Evolutionary conservation across 1,139 yeast species (phyloP).

Genomic region (Candida labiduridarum): DNA sequence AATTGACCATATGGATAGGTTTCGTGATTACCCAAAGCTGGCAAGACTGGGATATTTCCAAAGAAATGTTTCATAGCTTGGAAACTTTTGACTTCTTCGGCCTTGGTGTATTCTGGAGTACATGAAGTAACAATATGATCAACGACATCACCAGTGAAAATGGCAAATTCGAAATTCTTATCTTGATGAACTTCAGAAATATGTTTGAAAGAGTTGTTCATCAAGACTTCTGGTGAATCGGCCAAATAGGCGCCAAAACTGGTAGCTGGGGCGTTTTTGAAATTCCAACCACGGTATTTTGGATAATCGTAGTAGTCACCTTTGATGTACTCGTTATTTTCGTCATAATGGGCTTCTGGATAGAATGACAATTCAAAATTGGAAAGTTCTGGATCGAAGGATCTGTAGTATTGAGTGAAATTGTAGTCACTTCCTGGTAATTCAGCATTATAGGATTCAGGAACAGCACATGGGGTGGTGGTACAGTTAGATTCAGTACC

Average conservation of each 20-base stretch:
- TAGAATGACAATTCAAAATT: constrained; percentile 26
- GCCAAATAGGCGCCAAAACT: constrained; percentile 63
- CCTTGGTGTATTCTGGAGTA: constrained; percentile 2
- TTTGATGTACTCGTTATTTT: constrained; percentile 32
- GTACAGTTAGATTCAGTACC: constrained; percentile 68
- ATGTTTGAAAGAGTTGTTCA: constrained; percentile 56
- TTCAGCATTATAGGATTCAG: constrained; percentile 36
- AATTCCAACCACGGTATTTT: constrained; percentile 38
- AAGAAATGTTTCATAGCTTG: constrained; percentile 1
- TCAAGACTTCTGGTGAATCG: constrained; percentile 63
- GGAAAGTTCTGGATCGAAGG: constrained; percentile 23
- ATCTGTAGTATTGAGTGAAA: constrained; percentile 29
- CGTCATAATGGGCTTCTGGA: constrained; percentile 31
- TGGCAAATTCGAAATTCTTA: constrained; percentile 54
- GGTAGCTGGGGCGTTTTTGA: constrained; percentile 54
- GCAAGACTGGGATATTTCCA: constrained; percentile 1
- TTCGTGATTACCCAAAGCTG: constrained; percentile 2
- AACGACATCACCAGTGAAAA: constrained; percentile 73
- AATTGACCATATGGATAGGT: neutral
- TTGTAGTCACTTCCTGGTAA: constrained; percentile 31
- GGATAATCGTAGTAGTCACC: constrained; percentile 47
- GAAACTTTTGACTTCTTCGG: neutral
- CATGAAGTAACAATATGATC: constrained; percentile 39
- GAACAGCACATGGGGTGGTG: constrained; percentile 50
- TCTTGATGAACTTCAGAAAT: constrained; percentile 37